A percentile compares a stretch with the other conserved stretches of the same genome.
Conservation (phyloP, 2,329 filamentous ascomycete species). For the Daldinia sp. region DNA sequence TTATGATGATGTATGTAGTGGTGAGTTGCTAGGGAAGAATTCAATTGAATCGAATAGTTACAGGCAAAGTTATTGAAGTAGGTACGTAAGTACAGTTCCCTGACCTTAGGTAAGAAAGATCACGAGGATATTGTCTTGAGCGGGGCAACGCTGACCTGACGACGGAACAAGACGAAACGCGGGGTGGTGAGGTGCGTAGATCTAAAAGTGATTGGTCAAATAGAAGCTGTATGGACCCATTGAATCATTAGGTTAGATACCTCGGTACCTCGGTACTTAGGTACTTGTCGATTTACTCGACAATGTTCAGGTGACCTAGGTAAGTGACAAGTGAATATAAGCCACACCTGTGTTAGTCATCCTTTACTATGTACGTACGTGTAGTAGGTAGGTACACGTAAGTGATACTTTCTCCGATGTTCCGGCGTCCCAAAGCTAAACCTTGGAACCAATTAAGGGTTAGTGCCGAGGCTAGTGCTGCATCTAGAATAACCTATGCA, state of each 20-base stretch:
- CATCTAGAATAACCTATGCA: conserved; percentile 24
- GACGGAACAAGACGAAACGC: conserved; percentile 36
- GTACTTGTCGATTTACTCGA: background rate
- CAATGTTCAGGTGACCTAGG: background rate
- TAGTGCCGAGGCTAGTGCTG: background rate
- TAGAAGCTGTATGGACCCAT: background rate
- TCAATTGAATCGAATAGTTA: conserved; percentile 9
- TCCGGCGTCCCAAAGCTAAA: background rate
- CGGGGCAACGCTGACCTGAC: conserved; percentile 36
- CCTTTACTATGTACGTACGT: background rate
- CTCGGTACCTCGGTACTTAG: no score
- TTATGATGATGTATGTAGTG: conserved; percentile 1
- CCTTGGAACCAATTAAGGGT: background rate
- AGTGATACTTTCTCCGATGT: conserved; percentile 6
- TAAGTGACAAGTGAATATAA: background rate
- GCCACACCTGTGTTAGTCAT: background rate
- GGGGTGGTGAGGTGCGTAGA: conserved; percentile 25
- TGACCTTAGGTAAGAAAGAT: conserved; percentile 37
- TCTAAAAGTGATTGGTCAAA: background rate
- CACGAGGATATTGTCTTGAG: conserved; percentile 40
- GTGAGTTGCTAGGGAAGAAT: conserved; percentile 12
- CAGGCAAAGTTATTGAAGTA: background rate
- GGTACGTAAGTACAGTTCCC: conserved; percentile 20
- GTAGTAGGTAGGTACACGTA: no score
- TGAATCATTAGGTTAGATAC: background rate